Percentiles rank a stretch among this genome's conserved stretches.
Conservation (phyloP, 495 filamentous ascomycete species). For the Penicillium samsonianum region DNA sequence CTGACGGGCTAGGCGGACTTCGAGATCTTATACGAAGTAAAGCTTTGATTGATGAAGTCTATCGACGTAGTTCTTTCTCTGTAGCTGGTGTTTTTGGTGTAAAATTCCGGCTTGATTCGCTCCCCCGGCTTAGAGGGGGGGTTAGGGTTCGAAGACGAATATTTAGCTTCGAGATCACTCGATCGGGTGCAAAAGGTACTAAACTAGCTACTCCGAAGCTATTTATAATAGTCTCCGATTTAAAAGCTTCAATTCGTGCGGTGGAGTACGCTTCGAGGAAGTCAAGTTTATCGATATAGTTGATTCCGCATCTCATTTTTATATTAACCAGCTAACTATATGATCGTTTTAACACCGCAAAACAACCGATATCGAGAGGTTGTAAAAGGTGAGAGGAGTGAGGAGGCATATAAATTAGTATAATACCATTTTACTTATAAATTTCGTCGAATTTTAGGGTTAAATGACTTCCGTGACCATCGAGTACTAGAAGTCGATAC, state of each 20-base stretch:
- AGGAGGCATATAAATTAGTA: neutral
- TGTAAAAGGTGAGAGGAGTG: constrained; percentile 2
- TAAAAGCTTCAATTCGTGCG: neutral
- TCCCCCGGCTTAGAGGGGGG: too few species aligned
- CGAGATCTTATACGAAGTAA: too few species aligned
- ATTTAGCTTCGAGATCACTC: constrained; percentile 13
- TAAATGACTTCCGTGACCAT: constrained; percentile 6
- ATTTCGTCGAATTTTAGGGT: neutral
- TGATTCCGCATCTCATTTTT: constrained; percentile 1
- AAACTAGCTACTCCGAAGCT: constrained; percentile 10
- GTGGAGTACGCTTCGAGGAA: constrained; percentile 4
- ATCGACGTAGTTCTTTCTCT: too few species aligned
- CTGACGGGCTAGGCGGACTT: neutral
- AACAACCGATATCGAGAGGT: neutral
- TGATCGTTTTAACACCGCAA: neutral
- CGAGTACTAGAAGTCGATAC: neutral
- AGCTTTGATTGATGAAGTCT: too few species aligned
- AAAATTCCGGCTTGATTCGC: too few species aligned
- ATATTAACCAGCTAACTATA: neutral
- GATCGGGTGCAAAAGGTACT: constrained; percentile 9
- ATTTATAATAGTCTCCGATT: constrained; percentile 3
- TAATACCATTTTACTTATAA: neutral
- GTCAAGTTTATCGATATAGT: constrained; percentile 13
- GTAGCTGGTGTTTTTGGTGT: too few species aligned
- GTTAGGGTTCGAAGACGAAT: constrained; percentile 9